Conservation (phyloP, 768 basidiomycete genomes). For the Hygrophorus pudorinus region DNA sequence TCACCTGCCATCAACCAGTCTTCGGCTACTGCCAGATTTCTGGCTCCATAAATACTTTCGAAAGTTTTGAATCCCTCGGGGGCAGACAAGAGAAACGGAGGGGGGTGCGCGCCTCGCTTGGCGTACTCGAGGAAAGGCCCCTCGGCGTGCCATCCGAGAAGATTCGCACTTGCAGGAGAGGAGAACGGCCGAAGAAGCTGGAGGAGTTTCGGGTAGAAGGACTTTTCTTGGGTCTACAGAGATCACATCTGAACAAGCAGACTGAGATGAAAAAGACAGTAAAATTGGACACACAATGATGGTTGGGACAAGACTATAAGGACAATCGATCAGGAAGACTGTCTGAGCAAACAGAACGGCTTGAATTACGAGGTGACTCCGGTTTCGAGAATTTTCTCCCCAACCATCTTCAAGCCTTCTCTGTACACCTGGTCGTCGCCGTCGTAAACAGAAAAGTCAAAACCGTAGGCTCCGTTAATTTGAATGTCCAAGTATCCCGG, state of each 20-base stretch:
- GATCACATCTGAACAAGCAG: neutral
- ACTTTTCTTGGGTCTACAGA: conserved; percentile 65
- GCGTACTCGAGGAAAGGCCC: conserved; percentile 77
- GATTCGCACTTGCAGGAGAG: conserved; percentile 51
- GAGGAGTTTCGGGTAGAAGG: conserved; percentile 62
- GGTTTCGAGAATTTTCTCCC: conserved; percentile 73
- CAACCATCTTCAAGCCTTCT: conserved; percentile 57
- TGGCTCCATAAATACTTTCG: conserved; percentile 62
- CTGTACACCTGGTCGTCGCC: conserved; percentile 59
- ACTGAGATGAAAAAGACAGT: neutral
- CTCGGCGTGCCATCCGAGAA: conserved; percentile 88
- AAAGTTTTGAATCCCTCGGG: conserved; percentile 56
- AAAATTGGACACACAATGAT: conserved; percentile 60
- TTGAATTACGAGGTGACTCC: conserved; percentile 74
- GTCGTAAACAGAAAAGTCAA: conserved; percentile 80
- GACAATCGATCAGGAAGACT: conserved; percentile 10
- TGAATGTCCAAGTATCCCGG: conserved; percentile 85
- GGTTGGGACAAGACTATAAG: conserved; percentile 45
- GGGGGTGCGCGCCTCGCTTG: conserved; percentile 81
- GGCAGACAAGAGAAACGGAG: conserved; percentile 53
- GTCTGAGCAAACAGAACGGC: neutral
- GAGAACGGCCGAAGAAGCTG: conserved; percentile 60
- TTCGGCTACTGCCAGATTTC: conserved; percentile 51
- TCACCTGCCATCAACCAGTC: conserved; percentile 58
- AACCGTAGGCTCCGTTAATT: conserved; percentile 83